phyloP scores from a whole-genome alignment of 352 stramenopile genomes.

The Peronospora belbahrii region DNA sequence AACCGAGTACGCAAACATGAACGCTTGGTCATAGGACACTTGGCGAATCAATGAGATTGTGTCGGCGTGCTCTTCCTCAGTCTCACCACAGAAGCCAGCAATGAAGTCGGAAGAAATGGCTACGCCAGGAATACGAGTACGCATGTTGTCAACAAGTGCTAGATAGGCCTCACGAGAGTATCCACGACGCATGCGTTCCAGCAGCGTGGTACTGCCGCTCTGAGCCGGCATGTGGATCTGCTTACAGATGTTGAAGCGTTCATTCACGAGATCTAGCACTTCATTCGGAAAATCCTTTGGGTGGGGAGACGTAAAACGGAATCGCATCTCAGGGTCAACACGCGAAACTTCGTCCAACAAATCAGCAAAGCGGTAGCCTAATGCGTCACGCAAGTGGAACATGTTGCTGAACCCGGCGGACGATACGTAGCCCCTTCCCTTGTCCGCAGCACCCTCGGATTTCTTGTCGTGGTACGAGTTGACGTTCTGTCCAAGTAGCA shows the following conservation, averaged over 20 bases:
- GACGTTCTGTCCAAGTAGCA: conserved; percentile 99
- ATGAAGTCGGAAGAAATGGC: conserved; percentile 96
- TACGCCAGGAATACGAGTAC: conserved; percentile 66
- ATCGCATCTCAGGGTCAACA: conserved; percentile 91
- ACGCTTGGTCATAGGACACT: conserved; percentile 95
- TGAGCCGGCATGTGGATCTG: conserved; percentile 98
- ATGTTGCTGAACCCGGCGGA: conserved; percentile 94
- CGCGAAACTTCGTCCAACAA: conserved; percentile 91
- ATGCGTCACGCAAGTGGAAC: conserved; percentile 80
- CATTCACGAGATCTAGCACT: conserved; percentile 84
- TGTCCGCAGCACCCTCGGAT: conserved; percentile 53
- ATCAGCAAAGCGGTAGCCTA: conserved; percentile 96
- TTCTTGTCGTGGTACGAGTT: conserved; percentile 98
- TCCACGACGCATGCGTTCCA: conserved; percentile 92
- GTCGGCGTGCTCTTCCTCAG: conserved; percentile 93
- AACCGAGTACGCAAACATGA: conserved; percentile 98
- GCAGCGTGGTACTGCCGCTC: conserved; percentile 85
- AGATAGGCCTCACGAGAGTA: conserved; percentile 98
- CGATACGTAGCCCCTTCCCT: conserved; percentile 70
- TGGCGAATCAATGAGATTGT: conserved; percentile 84
- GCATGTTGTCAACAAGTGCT: conserved; percentile 90
- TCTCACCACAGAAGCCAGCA: conserved; percentile 98
- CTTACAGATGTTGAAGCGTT: conserved; percentile 95
- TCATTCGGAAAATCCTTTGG: conserved; percentile 98
- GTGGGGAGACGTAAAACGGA: conserved; percentile 99